Conservation (phyloP, 129 eudicot genomes). For the Oenanthe sinensis region DNA sequence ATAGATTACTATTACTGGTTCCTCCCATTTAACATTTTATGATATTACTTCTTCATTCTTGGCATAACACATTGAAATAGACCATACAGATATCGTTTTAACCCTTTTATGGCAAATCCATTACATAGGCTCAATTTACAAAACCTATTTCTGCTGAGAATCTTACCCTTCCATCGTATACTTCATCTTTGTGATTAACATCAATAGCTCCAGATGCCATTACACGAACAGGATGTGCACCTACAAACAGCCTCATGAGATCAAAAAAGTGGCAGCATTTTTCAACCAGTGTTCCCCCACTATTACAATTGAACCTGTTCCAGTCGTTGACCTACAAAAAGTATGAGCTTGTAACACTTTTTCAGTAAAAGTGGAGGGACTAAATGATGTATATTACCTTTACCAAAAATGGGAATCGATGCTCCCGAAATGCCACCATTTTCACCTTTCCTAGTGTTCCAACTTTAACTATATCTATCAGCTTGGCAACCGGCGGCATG, state of each 20-base stretch:
- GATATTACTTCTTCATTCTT: neutral
- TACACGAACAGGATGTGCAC: constrained; percentile 80
- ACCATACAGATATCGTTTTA: neutral
- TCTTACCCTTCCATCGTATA: constrained; percentile 81
- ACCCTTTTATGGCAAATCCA: neutral
- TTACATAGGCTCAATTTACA: neutral
- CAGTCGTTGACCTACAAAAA: constrained; percentile 69
- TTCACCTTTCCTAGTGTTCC: constrained; percentile 72
- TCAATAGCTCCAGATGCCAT: constrained; percentile 98
- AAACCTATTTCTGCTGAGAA: neutral
- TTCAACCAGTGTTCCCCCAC: constrained; percentile 97
- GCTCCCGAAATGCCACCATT: constrained; percentile 94
- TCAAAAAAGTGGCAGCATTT: constrained; percentile 99
- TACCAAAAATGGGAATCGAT: constrained; percentile 87
- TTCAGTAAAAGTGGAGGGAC: neutral
- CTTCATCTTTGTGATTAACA: constrained; percentile 89
- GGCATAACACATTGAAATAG: neutral
- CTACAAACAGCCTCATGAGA: constrained; percentile 91
- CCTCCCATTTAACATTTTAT: neutral
- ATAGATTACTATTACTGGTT: neutral
- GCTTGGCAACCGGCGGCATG: constrained; percentile 97
- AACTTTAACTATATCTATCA: constrained; percentile 73
- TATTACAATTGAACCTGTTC: constrained; percentile 88
- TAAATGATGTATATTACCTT: constrained; percentile 38
- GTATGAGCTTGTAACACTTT: neutral